These are phyloP conservation scores for Nicotiana otophora DNA, from an alignment of 257 asterid species.

Conservation along the genomic window DNA sequence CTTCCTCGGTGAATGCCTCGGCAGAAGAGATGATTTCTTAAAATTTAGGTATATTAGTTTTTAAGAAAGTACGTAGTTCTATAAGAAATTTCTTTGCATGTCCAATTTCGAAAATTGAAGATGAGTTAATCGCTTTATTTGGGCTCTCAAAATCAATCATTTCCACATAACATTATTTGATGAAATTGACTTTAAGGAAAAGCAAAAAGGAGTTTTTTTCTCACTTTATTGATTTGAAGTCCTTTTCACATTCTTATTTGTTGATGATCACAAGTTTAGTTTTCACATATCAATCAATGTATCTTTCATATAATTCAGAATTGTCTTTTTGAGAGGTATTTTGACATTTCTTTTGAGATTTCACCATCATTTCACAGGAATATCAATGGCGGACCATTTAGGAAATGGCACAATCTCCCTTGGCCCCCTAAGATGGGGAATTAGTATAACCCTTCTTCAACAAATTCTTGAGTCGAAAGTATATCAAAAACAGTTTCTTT, in stretches of 20 bases:
- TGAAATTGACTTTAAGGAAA: neutral
- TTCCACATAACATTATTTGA: neutral
- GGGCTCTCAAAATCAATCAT: neutral
- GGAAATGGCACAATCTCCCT: constrained; percentile 17
- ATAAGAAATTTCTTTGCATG: neutral
- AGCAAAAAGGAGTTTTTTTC: too few species aligned
- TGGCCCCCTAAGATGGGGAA: constrained; percentile 28
- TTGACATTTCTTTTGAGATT: constrained; percentile 22
- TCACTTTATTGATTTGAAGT: neutral
- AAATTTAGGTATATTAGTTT: neutral
- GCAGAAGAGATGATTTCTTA: neutral
- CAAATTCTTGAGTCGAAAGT: too few species aligned
- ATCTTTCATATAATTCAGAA: neutral
- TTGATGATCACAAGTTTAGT: too few species aligned
- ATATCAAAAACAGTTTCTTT: too few species aligned
- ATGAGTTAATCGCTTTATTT: neutral
- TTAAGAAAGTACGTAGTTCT: neutral
- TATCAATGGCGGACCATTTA: constrained; percentile 9
- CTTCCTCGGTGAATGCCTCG: too few species aligned
- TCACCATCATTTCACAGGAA: constrained; percentile 30
- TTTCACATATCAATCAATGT: too few species aligned
- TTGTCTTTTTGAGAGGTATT: neutral
- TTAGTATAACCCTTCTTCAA: neutral
- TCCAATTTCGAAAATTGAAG: neutral
- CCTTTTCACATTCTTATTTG: neutral